Base-by-base conservation (phyloP, 345 rosid species). In the Salix caprea region DNA sequence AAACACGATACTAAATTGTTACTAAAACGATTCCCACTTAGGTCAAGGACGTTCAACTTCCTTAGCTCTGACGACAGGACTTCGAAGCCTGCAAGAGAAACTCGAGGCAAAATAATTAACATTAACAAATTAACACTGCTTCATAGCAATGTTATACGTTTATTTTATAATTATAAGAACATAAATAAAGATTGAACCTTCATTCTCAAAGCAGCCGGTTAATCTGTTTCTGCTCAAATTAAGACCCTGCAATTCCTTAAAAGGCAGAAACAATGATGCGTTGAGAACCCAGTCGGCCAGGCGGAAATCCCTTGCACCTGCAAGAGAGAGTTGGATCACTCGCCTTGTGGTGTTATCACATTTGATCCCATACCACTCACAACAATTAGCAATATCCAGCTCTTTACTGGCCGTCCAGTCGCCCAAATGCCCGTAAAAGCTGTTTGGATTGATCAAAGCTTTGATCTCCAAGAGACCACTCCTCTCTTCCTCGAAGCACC, bases 211-310 rank as follows among this genome's bases (percentile, higher is more conserved):
- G 37, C 24, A 74, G 32, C 71, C 71, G 8, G 48, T 7, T 13
- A 74, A 48, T 9, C n/a, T 11, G 4, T 37, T 67, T 1, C 1
- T 16, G 3, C 5, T 11, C 5, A 74, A 34, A 21, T n/a, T 1
- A 12, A 74, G 77, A 65, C 1, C 0, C 0, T 16, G 4, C 18
- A 74, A 46, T 11, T 46, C 46, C n/a, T 46, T 14, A 48, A 74
- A 74, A 14, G 71, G 71, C 14, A 74, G 71, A 66, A 74, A 66
- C 71, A 74, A 67, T 48, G 77, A 65, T 2, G 77, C 21, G 14
- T 74, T 74, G 12, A 74, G 64, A 16, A 30, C 34, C 71, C 62
- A 65, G 7, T 48, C 36, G 32, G 2, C 74, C 58, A 2, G 34
- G 32, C 32, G 32, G 32, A 30, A 30, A 30, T 30, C 32, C 34